These are phyloP conservation scores for Primulina eburnea DNA, from an alignment of 257 asterid species.

Conservation along the genomic window DNA sequence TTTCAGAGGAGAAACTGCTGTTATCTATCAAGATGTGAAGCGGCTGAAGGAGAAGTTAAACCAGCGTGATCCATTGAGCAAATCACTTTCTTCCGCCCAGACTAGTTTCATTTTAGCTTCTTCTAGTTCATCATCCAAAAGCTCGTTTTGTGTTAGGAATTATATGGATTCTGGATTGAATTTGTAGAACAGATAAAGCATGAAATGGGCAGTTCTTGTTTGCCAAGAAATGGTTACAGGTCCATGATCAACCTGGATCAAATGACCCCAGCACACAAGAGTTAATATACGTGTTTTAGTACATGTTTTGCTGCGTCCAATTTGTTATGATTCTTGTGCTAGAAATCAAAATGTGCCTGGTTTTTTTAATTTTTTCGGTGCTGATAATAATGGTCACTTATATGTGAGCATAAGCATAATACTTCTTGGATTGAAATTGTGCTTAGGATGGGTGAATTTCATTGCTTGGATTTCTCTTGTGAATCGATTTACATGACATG, in stretches of 20 bases:
- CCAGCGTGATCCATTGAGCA: conserved; percentile 50
- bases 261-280: too few species aligned
- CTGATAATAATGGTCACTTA: not conserved
- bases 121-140: conserved; percentile 48
- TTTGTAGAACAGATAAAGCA: not conserved
- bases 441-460: not conserved
- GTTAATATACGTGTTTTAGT: too few species aligned
- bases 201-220: not conserved
- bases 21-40: conserved; percentile 75
- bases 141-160: conserved; percentile 10
- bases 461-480: not conserved
- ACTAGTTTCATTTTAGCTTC: conserved; percentile 62
- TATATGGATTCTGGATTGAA: not conserved
- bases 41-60: conserved; percentile 57
- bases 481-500: too few species aligned
- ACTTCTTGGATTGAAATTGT: not conserved
- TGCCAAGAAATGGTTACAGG: not conserved
- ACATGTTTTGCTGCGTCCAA: not conserved
- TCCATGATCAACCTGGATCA: not conserved
- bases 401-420: not conserved
- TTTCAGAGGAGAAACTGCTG: conserved; percentile 84
- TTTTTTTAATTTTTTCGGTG: not conserved
- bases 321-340: too few species aligned
- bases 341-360: not conserved
- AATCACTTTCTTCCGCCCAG: conserved; percentile 52